Base-by-base conservation (phyloP, 1,284 basidiomycete species). In the Pascua guehoae region DNA sequence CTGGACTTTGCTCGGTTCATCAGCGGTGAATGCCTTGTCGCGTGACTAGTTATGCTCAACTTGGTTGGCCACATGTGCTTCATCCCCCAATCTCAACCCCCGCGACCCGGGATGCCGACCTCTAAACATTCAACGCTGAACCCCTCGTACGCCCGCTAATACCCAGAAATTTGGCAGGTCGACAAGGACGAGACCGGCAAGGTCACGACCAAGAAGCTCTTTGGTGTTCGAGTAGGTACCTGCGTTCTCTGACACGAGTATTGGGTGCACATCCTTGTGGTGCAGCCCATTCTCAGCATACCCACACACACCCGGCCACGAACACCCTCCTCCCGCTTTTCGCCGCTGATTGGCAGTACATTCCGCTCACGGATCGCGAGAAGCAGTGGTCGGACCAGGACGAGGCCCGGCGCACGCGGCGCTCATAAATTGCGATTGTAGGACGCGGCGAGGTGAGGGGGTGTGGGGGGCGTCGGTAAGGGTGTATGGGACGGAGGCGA, bases 141-240 rank as follows among this genome's bases (percentile, higher is more conserved):
- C 24, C 7, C 24, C 24, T 7, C 24, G 4, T 32, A 32, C 24
- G 4, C 24, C 24, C 24, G 24, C 24, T 32, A 32, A 32, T 32
- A 11, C 11, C 14, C 86, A 93, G 76, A 82, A 54, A 85, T 95
- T 50, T 79, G 84, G 68, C 85, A 89, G 67, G 80, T 94, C 10
- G 91, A 94, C 71, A 96, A 97, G 74, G 86, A 88, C 62, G 78
- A 68, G 39, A 59, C 85, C 0, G 94, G 94, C 0, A 80, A 81
- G 1, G 82, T 97, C 0, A 85, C 81, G 0, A 74, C 83, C 73
- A 83, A 81, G 58, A 80, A 84, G 65, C 77, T 95, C 2, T 92
- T 95, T 78, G 86, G 82, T n/a, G 93, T 97, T 15, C 79, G 81
- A 74, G 90, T 90, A 54, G 67, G 87, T 80, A 14, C 24, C 24